phyloP scores from a whole-genome alignment of 2,329 filamentous ascomycete genomes.

The Leptoxyphium fumago region DNA sequence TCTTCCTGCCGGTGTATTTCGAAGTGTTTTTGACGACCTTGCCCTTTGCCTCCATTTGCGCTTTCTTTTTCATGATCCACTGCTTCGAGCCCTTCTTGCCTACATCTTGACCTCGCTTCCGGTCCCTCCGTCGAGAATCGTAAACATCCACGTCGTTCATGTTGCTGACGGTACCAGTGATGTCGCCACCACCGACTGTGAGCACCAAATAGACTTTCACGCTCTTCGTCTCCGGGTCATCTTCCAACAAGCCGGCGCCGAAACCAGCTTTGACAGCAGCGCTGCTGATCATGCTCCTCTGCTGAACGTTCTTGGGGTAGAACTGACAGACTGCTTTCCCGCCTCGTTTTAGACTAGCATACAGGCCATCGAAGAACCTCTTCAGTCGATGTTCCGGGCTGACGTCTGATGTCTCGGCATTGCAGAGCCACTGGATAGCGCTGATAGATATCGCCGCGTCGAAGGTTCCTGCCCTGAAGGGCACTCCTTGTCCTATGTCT shows the following conservation, averaged over 20 bases:
- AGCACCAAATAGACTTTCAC: constrained; percentile 91
- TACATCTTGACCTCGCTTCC: constrained; percentile 35
- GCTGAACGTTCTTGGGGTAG: constrained; percentile 88
- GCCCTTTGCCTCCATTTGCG: constrained; percentile 86
- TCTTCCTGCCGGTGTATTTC: constrained; percentile 87
- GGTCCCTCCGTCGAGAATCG: constrained; percentile 47
- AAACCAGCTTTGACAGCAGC: constrained; percentile 91
- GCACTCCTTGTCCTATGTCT: constrained; percentile 89
- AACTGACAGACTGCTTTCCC: constrained; percentile 92
- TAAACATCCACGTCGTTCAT: constrained; percentile 73
- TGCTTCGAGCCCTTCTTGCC: constrained; percentile 66
- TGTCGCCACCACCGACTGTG: constrained; percentile 68
- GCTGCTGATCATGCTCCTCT: constrained; percentile 79
- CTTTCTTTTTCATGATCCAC: constrained; percentile 77
- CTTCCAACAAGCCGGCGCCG: constrained; percentile 84
- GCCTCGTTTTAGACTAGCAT: constrained; percentile 67
- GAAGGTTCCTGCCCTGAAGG: constrained; percentile 82
- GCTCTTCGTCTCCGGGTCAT: constrained; percentile 93
- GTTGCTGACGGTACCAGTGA: constrained; percentile 75
- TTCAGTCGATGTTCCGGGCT: constrained; percentile 62
- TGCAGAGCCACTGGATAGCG: constrained; percentile 97
- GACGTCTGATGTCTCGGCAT: constrained; percentile 79
- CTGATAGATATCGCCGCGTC: constrained; percentile 91
- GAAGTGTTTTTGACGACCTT: constrained; percentile 85
- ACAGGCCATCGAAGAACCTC: constrained; percentile 86